phyloP scores from a whole-genome alignment of 2,329 filamentous ascomycete species.

The Rutstroemia sp. region DNA sequence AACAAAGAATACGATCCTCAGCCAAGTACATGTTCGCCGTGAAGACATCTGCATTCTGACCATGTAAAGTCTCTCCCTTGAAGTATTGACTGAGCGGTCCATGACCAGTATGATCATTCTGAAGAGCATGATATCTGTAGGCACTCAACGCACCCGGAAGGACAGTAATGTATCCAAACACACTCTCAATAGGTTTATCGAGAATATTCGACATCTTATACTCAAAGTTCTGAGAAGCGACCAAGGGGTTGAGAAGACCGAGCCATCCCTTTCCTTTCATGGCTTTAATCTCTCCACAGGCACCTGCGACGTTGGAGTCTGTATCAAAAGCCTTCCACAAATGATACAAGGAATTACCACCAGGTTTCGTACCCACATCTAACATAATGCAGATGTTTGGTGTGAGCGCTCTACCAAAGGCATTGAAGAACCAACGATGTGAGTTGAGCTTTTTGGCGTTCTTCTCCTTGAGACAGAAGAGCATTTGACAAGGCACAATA shows the following conservation, averaged over 20 bases:
- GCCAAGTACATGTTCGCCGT: conserved; percentile 95
- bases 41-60: conserved; percentile 93
- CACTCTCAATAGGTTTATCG: conserved; percentile 93
- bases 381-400: conserved; percentile 96
- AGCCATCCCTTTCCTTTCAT: conserved; percentile 82
- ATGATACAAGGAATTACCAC: conserved; percentile 86
- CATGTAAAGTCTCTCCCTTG: conserved; percentile 95
- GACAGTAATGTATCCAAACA: conserved; percentile 97
- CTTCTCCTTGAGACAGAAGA: conserved; percentile 97
- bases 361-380: conserved; percentile 91
- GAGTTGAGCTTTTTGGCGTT: conserved; percentile 98
- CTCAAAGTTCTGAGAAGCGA: conserved; percentile 97
- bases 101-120: conserved; percentile 94
- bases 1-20: conserved; percentile 84
- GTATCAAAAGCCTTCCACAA: conserved; percentile 98
- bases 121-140: conserved; percentile 90
- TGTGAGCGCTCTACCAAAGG: conserved; percentile 84
- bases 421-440: conserved; percentile 99
- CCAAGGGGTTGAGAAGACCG: conserved; percentile 84
- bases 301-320: conserved; percentile 93
- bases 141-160: conserved; percentile 90
- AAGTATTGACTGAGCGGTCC: conserved; percentile 97
- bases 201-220: conserved; percentile 99
- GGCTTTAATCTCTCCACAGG: conserved; percentile 95
- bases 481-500: conserved; percentile 95